Conservation (phyloP, 176 grass and related monocot genomes). For the Bolboschoenus planiculmis region DNA sequence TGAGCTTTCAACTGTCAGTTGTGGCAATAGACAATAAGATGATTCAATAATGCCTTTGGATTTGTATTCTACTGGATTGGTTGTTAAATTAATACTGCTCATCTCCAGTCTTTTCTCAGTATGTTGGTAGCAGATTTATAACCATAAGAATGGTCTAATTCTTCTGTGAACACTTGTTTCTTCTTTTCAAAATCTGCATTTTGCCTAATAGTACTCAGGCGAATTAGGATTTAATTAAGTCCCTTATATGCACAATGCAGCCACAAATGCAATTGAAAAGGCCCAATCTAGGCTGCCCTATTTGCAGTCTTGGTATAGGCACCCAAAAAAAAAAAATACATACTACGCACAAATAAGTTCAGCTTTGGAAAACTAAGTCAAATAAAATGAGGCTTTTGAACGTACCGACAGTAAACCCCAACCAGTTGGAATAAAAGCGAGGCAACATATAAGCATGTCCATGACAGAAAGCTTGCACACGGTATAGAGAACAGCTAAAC, state of each 20-base stretch:
- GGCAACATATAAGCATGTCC: conserved; percentile 75
- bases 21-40: not conserved
- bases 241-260: not conserved
- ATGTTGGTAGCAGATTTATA: not conserved
- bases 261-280: not conserved
- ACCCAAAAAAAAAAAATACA: not conserved
- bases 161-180: not conserved
- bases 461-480: conserved; percentile 68
- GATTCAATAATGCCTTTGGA: not conserved
- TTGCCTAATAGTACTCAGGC: not conserved
- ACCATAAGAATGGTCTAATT: not conserved
- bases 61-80: not conserved
- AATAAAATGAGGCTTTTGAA: conserved; percentile 3
- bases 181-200: not conserved
- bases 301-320: not conserved
- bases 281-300: not conserved
- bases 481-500: conserved; percentile 54
- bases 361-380: not conserved
- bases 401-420: conserved; percentile 84
- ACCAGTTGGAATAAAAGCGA: conserved; percentile 89
- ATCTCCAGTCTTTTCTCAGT: not conserved
- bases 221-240: not conserved
- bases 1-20: not conserved
- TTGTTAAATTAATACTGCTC: not conserved
- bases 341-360: not conserved